phyloP scores from a whole-genome alignment of 805 yeast species.

The Saccharomycopsis javanensis region DNA sequence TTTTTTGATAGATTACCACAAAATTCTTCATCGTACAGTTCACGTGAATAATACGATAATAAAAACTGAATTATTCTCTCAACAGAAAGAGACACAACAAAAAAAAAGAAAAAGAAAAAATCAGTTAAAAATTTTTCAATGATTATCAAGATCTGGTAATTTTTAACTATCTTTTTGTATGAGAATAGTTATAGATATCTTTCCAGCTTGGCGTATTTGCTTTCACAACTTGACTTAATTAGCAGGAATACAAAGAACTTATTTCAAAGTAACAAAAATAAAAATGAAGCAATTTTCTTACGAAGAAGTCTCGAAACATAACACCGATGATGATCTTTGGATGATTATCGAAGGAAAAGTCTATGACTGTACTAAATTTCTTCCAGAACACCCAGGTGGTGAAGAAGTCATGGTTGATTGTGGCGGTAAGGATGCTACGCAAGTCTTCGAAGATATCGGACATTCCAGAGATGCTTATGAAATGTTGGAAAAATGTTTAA shows the following conservation, averaged over 20 bases:
- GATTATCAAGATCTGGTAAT: neutral
- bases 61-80: neutral
- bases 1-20: neutral
- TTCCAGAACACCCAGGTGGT: conserved; percentile 66
- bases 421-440: conserved; percentile 75
- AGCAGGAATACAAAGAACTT: neutral
- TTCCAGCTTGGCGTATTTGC: neutral
- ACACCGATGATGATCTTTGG: conserved; percentile 73
- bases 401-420: conserved; percentile 69
- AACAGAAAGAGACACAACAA: neutral
- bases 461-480: conserved; percentile 95
- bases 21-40: neutral
- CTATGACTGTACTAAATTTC: conserved; percentile 52
- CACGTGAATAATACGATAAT: neutral
- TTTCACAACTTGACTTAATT: neutral
- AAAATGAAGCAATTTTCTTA: conserved; percentile 15
- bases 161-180: neutral
- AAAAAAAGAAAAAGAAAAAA: conserved; percentile 1
- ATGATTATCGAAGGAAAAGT: conserved; percentile 74
- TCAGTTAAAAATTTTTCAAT: neutral
- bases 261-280: conserved; percentile 6
- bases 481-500: conserved; percentile 51
- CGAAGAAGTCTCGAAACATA: conserved; percentile 59
- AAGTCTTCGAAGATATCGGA: conserved; percentile 75
- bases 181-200: neutral